Base-by-base conservation (phyloP, 225 moss, liverwort and hornwort genomes). In the Physcomitrium patens region DNA sequence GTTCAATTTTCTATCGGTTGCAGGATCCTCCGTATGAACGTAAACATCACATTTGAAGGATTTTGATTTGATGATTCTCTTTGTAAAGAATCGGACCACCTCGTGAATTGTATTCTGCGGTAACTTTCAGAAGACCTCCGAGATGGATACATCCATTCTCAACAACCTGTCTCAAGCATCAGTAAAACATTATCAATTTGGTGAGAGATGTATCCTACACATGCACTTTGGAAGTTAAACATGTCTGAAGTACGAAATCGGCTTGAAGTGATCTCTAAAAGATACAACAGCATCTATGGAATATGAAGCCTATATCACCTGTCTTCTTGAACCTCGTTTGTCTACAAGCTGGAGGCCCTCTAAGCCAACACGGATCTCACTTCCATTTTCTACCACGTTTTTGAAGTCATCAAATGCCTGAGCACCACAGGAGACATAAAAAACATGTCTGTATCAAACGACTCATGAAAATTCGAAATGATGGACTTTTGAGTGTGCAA, bases 321-420 rank as follows among this genome's bases (percentile, higher is more conserved):
- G 83, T 76, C 86, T 75, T 9, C 8, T 26, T 23, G 58, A 47
- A 45, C 72, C 80, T 56, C 65, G 71, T 61, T 78, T 78, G 65
- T 83, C 86, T 18, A 83, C 43, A 31, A 86, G 75, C 75, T 75
- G 17, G 24, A 86, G 76, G 55, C 86, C 86, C 44, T 86, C 86
- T 27, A 83, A 53, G 59, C 60, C 65, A 50, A 86, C 65, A 41
- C 69, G 75, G 27, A 86, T 78, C 45, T 83, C 80, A 15, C 86
- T 75, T 72, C 80, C 86, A 51, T 60, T 65, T 72, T 86, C 86
- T 55, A 86, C 80, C 65, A 73, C 80, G 61, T 86, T 86, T 76
- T 81, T 86, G 69, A 80, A 80, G 76, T 83, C 78, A 69, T 83
- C 86, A 66, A 83, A 86, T 50, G 64, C 86, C 80, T 86, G 75